Conservation (phyloP, 2,329 filamentous ascomycete genomes). For the Leptographium radiaticola region DNA sequence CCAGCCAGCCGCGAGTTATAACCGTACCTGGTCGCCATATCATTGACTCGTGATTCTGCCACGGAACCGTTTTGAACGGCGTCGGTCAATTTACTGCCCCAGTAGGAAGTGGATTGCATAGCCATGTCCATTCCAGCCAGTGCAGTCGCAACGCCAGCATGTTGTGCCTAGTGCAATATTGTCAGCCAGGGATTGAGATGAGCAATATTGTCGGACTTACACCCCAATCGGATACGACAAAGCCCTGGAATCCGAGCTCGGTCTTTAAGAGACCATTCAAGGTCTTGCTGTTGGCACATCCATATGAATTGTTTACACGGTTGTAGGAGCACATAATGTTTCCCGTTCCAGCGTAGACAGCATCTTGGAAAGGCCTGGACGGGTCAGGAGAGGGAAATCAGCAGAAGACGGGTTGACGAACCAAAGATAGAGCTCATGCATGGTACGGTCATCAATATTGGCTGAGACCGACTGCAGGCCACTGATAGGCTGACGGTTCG, state of each 20-base stretch:
- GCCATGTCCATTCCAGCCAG: slow-evolving; percentile 58
- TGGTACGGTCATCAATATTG: slow-evolving; percentile 31
- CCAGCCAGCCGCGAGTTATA: background rate
- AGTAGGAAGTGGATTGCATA: slow-evolving; percentile 42
- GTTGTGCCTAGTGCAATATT: slow-evolving; percentile 33
- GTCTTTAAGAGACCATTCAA: slow-evolving; percentile 52
- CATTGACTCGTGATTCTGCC: slow-evolving; percentile 33
- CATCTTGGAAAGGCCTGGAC: slow-evolving; percentile 36
- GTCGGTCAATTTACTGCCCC: slow-evolving; percentile 39
- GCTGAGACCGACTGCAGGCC: slow-evolving; percentile 30
- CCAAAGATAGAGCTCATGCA: slow-evolving; percentile 38
- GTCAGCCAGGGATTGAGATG: background rate
- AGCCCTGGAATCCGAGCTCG: slow-evolving; percentile 47
- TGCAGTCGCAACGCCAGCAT: slow-evolving; percentile 46
- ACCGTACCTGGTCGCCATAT: slow-evolving; percentile 14
- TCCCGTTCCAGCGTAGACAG: slow-evolving; percentile 44
- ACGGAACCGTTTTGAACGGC: slow-evolving; percentile 50
- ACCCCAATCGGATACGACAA: slow-evolving; percentile 53
- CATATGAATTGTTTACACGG: slow-evolving; percentile 55
- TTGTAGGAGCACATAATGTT: slow-evolving; percentile 52
- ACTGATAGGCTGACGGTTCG: slow-evolving; percentile 40
- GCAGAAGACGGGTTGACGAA: slow-evolving; percentile 11
- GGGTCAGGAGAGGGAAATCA: background rate
- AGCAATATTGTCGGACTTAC: background rate
- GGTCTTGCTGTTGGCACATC: slow-evolving; percentile 52